A percentile compares a stretch with the other conserved stretches of the same genome.
These are phyloP conservation scores for Telopea speciosissima DNA, from an alignment of 177 flowering plant species.

Conservation along the genomic window DNA sequence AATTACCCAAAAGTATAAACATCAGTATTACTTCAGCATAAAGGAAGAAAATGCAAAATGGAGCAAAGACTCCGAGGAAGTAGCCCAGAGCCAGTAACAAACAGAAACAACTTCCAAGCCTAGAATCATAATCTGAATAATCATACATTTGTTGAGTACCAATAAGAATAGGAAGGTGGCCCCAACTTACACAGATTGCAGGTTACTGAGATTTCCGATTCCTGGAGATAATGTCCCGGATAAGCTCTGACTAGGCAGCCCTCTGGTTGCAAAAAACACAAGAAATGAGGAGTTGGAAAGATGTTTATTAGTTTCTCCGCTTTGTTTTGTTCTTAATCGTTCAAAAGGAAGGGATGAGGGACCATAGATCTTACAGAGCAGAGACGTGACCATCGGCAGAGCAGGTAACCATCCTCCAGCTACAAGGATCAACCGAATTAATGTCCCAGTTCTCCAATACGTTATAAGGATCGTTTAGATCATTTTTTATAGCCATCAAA, in stretches of 20 bases:
- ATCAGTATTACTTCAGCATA: not conserved
- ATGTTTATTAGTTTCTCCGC: not conserved
- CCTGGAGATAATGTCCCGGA: conserved; percentile 74
- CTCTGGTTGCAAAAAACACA: conserved; percentile 38
- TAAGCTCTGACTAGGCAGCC: conserved; percentile 78
- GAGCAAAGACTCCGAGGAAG: not conserved
- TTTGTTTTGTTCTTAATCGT: not conserved
- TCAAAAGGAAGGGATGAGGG: conserved; percentile 2
- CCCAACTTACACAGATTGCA: conserved; percentile 79
- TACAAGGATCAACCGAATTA: conserved; percentile 94
- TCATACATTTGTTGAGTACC: too few species aligned
- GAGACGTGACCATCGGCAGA: conserved; percentile 75
- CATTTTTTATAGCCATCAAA: conserved; percentile 63
- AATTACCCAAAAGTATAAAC: too few species aligned
- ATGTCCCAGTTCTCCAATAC: conserved; percentile 93
- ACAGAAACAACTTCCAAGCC: not conserved
- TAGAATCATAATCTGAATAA: not conserved
- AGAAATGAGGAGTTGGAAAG: not conserved
- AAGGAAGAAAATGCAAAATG: not conserved
- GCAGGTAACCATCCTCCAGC: conserved; percentile 99
- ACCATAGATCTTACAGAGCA: conserved; percentile 52
- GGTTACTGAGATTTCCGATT: conserved; percentile 74
- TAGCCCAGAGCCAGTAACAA: not conserved
- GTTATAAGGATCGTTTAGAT: conserved; percentile 67
- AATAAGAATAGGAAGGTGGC: not conserved